Evolutionary conservation across 352 stramenopile genomes (phyloP), one percentile per base, ranked within the genome.

Genomic region (Pythium brassicae): DNA sequence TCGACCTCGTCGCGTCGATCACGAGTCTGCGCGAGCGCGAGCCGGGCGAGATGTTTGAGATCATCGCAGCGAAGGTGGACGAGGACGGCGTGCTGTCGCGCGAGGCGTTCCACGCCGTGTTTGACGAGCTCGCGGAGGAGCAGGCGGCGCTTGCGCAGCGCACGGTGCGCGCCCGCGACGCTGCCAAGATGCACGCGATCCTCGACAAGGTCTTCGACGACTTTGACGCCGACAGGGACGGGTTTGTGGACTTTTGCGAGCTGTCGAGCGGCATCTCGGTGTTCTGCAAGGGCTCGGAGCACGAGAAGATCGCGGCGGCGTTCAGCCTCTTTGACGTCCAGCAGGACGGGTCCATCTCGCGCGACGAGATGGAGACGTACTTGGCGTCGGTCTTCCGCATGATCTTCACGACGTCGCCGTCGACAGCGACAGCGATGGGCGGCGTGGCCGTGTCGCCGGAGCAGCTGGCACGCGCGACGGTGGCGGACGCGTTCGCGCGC

Each of bases 271-370:
- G 87, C 3, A 76, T 96, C 42, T 92, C 83, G 1, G 68, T 96
- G 5, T 77, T 95, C 22, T 94, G 83, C 58, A 75, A 70, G 4
- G 87, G 87, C 4, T 82, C 76, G 0, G 82, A 94, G 44, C 65
- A 86, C 48, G 85, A 96, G 29, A 95, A 95, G 62, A 74, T 93
- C 12, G 74, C 81, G 29, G 75, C 83, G 2, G 83, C 85, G 3
- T 96, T 96, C 48, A 76, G 72, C 32, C 65, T 97, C 12, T 95
- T 95, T 60, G 88, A 97, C 56, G 77, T 95, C 55, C 89, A 95
- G 53, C 76, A 89, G 57, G 87, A 97, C 37, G 84, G 86, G 0
- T 93, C 78, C 57, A 92, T 96, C 52, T 84, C 79, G 11, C 61
- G 62, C 9, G 70, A 87, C 43, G 86, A 96, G 61, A 92, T 96